Evolutionary conservation across 2,329 filamentous ascomycete species (phyloP).

Genomic region (Talaromyces verruculosus): DNA sequence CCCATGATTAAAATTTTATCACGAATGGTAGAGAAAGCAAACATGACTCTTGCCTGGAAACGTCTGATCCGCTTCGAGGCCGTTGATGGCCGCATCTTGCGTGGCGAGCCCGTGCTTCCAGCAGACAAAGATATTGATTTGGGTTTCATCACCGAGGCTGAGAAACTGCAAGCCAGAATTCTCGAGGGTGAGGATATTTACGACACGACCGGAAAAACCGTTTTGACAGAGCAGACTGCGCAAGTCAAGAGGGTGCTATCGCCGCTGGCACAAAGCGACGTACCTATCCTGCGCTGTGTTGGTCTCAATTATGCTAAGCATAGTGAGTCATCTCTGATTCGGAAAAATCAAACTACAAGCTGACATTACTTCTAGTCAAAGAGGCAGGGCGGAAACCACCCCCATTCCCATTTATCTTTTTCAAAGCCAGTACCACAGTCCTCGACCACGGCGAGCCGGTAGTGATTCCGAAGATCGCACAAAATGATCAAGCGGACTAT

Average conservation of each 20-base stretch:
- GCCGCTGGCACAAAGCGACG: constrained; percentile 52
- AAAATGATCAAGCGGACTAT: constrained; percentile 65
- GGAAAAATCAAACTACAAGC: background rate
- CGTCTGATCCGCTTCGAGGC: constrained; percentile 11
- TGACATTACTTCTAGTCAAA: constrained; percentile 40
- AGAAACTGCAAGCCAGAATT: constrained; percentile 54
- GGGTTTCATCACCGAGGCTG: constrained; percentile 49
- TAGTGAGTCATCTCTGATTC: constrained; percentile 33
- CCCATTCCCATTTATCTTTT: constrained; percentile 67
- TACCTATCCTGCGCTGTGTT: constrained; percentile 59
- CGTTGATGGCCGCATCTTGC: constrained; percentile 38
- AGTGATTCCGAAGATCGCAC: constrained; percentile 62
- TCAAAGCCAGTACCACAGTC: constrained; percentile 65
- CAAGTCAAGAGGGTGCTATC: constrained; percentile 56
- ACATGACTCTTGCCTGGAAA: constrained; percentile 8
- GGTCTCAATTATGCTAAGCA: constrained; percentile 63
- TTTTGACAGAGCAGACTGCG: constrained; percentile 55
- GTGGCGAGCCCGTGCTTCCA: constrained; percentile 55
- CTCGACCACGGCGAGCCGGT: constrained; percentile 61
- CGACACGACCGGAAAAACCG: constrained; percentile 48
- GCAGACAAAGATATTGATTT: constrained; percentile 41
- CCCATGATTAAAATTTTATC: background rate
- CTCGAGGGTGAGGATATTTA: constrained; percentile 54
- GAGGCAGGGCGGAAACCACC: constrained; percentile 54
- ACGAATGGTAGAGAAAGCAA: background rate